Base-by-base conservation (phyloP, 192 early-diverging fungal genomes). In the Helicostylum pulchrum region DNA sequence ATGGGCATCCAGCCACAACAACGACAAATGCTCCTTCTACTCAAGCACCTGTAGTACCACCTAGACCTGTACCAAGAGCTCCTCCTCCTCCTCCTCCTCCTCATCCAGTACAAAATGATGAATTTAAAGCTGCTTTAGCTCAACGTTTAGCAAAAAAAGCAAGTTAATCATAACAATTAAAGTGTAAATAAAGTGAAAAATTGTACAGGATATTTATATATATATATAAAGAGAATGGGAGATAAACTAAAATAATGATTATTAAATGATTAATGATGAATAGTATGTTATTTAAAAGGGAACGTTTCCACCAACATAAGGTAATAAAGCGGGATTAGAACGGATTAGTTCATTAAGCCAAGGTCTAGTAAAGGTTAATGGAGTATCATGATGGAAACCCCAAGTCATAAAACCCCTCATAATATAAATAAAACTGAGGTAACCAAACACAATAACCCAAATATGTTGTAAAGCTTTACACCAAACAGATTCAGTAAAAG, bases 71-170 rank as follows among this genome's bases (percentile, higher is more conserved):
- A 15, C 1, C 47, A 52, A 42, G 54, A 17, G 1, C 4, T 44
- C 21, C 21, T 48, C 36, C 54, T 26, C 26, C 36, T 44, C 21
- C 21, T 48, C 36, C 54, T 53, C 12, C 26, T 45, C 10, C 39
- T 43, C 26, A 23, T n/a, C 54, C 52, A 12, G 14, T 51, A 51
- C 26, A 50, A 12, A 5, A 66, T 14, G 54, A 66, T 26, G 53
- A 66, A 36, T 66, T 66, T 43, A 66, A 66, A 44, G 64, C 64
- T 21, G 64, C 17, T 14, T 36, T 66, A 12, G 64, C 64, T 48
- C 42, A 66, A 34, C 20, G 64, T 14, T 47, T 66, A 36, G 64
- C 64, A 10, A 39, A 39, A 39, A 39, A 39, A 9, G 36, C 9
- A 10, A 39, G 7, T 39, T 6, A 39, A 9, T 10, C 5, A 39